These are phyloP conservation scores for Alternaria metachromatica DNA, from an alignment of 2,329 filamentous ascomycete species.

Conservation along the genomic window DNA sequence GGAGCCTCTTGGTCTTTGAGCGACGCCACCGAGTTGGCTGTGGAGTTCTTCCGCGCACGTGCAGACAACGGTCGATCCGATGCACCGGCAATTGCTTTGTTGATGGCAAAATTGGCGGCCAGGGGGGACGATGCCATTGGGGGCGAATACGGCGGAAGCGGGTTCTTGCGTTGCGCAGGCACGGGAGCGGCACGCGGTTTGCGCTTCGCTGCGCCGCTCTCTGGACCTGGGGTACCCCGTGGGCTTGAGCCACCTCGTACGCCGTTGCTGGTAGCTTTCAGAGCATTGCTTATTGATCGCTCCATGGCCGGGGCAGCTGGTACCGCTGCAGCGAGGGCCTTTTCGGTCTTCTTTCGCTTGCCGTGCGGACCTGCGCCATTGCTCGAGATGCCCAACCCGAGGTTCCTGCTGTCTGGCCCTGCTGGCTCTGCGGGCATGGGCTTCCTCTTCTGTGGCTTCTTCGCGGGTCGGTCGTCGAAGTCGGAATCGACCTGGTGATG, in stretches of 20 bases:
- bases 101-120: constrained; percentile 65
- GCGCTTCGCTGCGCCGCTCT: constrained; percentile 63
- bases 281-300: constrained; percentile 67
- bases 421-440: constrained; percentile 58
- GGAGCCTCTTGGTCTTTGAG: constrained; percentile 57
- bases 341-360: constrained; percentile 85
- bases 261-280: constrained; percentile 57
- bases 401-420: constrained; percentile 48
- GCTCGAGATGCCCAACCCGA: constrained; percentile 70
- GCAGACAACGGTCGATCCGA: constrained; percentile 69
- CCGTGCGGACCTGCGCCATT: constrained; percentile 62
- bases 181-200: constrained; percentile 71
- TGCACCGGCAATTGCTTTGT: constrained; percentile 59
- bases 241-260: constrained; percentile 63
- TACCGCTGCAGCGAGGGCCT: constrained; percentile 51
- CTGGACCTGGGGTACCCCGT: constrained; percentile 69
- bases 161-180: constrained; percentile 78
- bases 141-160: constrained; percentile 66
- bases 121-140: constrained; percentile 79
- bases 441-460: constrained; percentile 70
- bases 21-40: constrained; percentile 50
- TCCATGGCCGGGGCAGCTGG: constrained; percentile 62
- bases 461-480: constrained; percentile 71
- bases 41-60: constrained; percentile 76
- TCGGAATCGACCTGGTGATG: constrained; percentile 79